phyloP scores from a whole-genome alignment of 208 protist genomes.

The Acanthamoeba healyi region DNA sequence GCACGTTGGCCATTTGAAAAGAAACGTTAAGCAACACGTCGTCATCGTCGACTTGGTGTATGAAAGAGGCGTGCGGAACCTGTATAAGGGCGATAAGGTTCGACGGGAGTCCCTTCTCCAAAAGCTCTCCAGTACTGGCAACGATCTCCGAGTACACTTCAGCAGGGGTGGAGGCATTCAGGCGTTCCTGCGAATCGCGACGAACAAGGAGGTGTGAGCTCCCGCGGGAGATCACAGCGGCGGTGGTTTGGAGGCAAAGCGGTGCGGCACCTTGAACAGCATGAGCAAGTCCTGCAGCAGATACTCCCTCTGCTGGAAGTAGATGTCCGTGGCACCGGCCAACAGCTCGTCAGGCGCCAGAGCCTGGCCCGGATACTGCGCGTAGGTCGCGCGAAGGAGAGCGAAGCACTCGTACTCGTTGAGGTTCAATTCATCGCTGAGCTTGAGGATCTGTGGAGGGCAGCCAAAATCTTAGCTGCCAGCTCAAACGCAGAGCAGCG shows the following conservation, averaged over 20 bases:
- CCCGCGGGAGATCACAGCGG: no score
- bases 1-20: not conserved
- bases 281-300: not conserved
- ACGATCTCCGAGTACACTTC: slow-evolving; percentile 36
- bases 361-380: no score
- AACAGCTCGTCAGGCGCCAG: no score
- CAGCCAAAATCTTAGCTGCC: not conserved
- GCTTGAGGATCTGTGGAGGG: slow-evolving; percentile 21
- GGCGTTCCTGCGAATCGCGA: not conserved
- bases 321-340: no score
- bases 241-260: no score
- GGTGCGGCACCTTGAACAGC: slow-evolving; percentile 11
- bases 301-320: not conserved
- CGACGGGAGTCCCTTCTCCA: not conserved
- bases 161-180: not conserved
- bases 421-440: slow-evolving; percentile 57
- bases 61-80: not conserved
- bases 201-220: not conserved
- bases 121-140: not conserved
- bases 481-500: not conserved
- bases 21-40: not conserved
- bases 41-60: not conserved
- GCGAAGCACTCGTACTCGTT: slow-evolving; percentile 1
- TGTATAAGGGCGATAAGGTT: slow-evolving; percentile 26
- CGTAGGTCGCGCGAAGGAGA: slow-evolving; percentile 11